phyloP scores from a whole-genome alignment of 1,284 basidiomycete genomes.

The Puccinia coronata region DNA sequence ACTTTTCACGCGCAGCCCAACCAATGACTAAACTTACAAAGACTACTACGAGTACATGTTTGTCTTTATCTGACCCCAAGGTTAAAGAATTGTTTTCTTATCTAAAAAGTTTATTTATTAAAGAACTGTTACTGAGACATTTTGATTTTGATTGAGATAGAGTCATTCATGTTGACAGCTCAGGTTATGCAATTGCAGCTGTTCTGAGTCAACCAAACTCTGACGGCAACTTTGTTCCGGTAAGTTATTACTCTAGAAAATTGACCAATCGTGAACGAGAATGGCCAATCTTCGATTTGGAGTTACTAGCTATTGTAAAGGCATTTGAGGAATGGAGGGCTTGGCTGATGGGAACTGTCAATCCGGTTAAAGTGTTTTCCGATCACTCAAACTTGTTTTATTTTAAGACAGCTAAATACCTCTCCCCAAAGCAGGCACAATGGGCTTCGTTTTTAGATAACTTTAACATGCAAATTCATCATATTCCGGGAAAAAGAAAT shows the following conservation, averaged over 20 bases:
- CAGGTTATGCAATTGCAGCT: slow-evolving; percentile 50
- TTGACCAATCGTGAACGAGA: not conserved
- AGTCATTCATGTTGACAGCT: slow-evolving; percentile 55
- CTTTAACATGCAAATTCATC: slow-evolving; percentile 22
- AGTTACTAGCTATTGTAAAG: slow-evolving; percentile 13
- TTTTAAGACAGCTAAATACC: slow-evolving; percentile 6
- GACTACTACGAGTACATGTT: not conserved
- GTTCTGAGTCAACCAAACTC: slow-evolving; percentile 48
- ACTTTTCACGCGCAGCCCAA: not conserved
- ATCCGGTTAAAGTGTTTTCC: slow-evolving; percentile 20
- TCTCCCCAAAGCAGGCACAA: slow-evolving; percentile 13
- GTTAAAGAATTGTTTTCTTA: too few relatives aligned
- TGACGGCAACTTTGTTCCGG: slow-evolving; percentile 28
- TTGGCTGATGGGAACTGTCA: slow-evolving; percentile 16
- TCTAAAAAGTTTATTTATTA: not conserved
- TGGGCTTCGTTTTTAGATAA: not conserved
- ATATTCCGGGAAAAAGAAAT: not conserved
- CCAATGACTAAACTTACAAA: not conserved
- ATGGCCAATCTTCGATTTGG: slow-evolving; percentile 14
- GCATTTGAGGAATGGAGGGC: slow-evolving; percentile 2
- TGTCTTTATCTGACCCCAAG: not conserved
- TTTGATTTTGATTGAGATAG: slow-evolving; percentile 28
- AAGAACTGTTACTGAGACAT: not conserved
- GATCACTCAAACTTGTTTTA: slow-evolving; percentile 31
- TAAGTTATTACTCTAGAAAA: slow-evolving; percentile 32